phyloP scores from a whole-genome alignment of 306 rosid genomes.

The Rosa lucieae region DNA sequence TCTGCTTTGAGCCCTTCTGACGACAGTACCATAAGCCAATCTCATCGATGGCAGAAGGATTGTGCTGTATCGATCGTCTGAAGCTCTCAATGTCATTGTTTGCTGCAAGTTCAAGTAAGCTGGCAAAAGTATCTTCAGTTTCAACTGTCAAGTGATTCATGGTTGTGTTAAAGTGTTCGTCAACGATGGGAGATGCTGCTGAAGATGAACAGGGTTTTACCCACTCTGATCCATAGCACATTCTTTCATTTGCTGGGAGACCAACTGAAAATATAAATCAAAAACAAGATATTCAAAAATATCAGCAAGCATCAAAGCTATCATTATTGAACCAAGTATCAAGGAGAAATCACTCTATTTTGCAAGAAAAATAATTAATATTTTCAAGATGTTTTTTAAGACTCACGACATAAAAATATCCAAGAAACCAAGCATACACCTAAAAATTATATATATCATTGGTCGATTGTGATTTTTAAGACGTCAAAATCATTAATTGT shows the following conservation, averaged over 20 bases:
- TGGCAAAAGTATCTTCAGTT: conserved; percentile 74
- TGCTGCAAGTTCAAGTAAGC: conserved; percentile 87
- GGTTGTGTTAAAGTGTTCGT: conserved; percentile 26
- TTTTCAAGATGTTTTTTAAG: no score
- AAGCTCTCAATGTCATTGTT: conserved; percentile 74
- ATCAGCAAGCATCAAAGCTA: neutral
- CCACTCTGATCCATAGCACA: conserved; percentile 55
- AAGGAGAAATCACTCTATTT: no score
- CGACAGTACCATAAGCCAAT: conserved; percentile 89
- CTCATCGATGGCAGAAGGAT: conserved; percentile 72
- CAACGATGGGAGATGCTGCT: conserved; percentile 14
- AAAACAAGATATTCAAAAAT: conserved; percentile 5
- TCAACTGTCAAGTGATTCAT: conserved; percentile 79
- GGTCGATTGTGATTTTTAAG: no score
- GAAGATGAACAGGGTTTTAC: conserved; percentile 31
- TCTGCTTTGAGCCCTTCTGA: conserved; percentile 74
- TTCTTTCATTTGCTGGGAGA: conserved; percentile 44
- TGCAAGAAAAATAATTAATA: no score
- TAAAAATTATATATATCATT: no score
- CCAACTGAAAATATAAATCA: conserved; percentile 31
- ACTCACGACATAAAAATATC: neutral
- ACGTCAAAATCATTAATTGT: neutral
- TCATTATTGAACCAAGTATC: neutral
- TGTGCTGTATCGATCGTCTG: conserved; percentile 57
- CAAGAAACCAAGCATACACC: neutral